Percentiles rank a stretch among this genome's conserved stretches.
phyloP scores from a whole-genome alignment of 2,329 filamentous ascomycete genomes.

The Sclerotinia subarctica region DNA sequence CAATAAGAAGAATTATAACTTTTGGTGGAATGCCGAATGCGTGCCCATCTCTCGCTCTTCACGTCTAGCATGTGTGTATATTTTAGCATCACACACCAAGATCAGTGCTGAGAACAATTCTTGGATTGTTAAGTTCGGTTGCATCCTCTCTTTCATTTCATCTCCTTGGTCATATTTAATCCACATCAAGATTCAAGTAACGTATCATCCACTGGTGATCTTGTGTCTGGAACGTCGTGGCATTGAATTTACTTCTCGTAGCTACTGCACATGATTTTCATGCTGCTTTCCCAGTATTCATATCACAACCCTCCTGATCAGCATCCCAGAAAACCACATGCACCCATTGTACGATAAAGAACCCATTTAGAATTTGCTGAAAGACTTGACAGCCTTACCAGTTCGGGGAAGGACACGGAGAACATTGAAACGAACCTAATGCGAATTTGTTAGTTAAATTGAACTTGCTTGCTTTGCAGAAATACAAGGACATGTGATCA shows the following conservation, averaged over 20 bases:
- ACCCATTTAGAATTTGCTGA: slow-evolving; percentile 88
- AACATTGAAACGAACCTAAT: slow-evolving; percentile 97
- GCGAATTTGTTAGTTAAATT: not conserved
- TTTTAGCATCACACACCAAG: not conserved
- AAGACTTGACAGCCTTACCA: slow-evolving; percentile 95
- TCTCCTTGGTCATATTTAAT: not conserved
- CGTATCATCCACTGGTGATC: too few species aligned
- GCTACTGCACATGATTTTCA: slow-evolving; percentile 36
- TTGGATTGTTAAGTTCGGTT: not conserved
- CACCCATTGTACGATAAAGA: slow-evolving; percentile 30
- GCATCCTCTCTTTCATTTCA: not conserved
- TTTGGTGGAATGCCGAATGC: not conserved
- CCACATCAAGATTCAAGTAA: slow-evolving; percentile 8
- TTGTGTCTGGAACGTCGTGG: slow-evolving; percentile 31
- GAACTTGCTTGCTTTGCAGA: not conserved
- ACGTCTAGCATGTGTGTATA: not conserved
- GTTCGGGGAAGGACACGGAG: slow-evolving; percentile 97
- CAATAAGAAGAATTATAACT: not conserved
- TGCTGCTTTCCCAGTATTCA: slow-evolving; percentile 32
- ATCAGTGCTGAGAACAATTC: not conserved
- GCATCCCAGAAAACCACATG: slow-evolving; percentile 38
- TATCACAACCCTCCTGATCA: slow-evolving; percentile 37
- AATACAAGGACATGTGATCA: not conserved
- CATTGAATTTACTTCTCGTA: slow-evolving; percentile 35
- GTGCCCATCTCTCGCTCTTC: not conserved